phyloP scores from a whole-genome alignment of 2,329 filamentous ascomycete genomes.

The Penicillium sp. region DNA sequence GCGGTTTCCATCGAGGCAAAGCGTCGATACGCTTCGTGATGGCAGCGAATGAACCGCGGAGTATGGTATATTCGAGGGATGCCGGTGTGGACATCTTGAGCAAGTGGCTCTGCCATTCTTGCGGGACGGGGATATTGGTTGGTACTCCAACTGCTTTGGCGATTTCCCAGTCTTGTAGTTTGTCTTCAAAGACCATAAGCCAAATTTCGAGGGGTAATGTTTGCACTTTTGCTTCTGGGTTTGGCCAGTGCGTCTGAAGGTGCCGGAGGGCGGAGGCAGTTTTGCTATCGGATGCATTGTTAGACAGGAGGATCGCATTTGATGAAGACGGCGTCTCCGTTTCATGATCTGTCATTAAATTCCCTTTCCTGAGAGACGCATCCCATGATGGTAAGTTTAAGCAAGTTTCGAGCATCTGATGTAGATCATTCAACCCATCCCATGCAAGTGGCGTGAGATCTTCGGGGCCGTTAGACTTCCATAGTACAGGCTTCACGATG shows the following conservation, averaged over 20 bases:
- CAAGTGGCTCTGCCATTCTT: conserved; percentile 70
- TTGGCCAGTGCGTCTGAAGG: conserved; percentile 26
- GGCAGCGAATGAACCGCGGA: conserved; percentile 70
- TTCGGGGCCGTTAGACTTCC: conserved; percentile 70
- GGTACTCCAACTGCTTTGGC: conserved; percentile 80
- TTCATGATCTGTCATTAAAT: neutral
- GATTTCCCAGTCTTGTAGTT: conserved; percentile 87
- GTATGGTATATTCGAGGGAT: conserved; percentile 81
- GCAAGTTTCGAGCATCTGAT: conserved; percentile 36
- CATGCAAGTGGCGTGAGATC: conserved; percentile 56
- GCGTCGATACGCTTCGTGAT: conserved; percentile 75
- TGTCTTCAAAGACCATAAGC: conserved; percentile 79
- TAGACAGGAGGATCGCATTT: conserved; percentile 10
- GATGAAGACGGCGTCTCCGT: conserved; percentile 12
- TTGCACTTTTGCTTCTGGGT: conserved; percentile 25
- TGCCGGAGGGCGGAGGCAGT: conserved; percentile 30
- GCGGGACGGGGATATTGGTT: conserved; percentile 73
- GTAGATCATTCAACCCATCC: conserved; percentile 49
- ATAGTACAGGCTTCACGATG: conserved; percentile 79
- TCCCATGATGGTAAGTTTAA: conserved; percentile 31
- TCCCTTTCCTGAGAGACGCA: conserved; percentile 17
- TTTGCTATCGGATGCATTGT: conserved; percentile 55
- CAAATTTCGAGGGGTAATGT: conserved; percentile 81
- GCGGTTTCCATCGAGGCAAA: conserved; percentile 69
- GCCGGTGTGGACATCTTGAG: conserved; percentile 69